Conservation (phyloP, 176 grass and related monocot species). For the Aegilops longissima region DNA sequence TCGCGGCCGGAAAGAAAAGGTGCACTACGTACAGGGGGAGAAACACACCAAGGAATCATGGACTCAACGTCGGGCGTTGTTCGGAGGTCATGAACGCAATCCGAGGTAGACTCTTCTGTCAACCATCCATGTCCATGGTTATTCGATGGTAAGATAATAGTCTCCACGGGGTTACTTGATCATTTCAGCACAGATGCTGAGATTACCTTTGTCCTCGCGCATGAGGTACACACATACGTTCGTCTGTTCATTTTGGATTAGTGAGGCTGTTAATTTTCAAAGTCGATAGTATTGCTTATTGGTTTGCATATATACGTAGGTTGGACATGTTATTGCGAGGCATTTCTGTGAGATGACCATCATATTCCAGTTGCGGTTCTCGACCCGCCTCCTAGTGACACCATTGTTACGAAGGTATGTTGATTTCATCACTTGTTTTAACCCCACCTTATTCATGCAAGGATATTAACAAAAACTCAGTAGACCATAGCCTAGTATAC, state of each 20-base stretch:
- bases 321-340: background rate
- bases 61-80: too few relatives aligned
- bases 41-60: background rate
- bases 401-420: background rate
- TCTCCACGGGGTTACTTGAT: background rate
- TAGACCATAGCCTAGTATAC: background rate
- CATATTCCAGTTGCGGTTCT: background rate
- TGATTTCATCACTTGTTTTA: background rate
- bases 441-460: background rate
- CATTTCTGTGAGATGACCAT: background rate
- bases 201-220: background rate
- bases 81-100: too few relatives aligned
- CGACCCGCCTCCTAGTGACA: background rate
- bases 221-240: background rate
- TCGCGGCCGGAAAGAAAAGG: too few relatives aligned
- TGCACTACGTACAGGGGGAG: background rate
- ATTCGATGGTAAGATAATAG: background rate
- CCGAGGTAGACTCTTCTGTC: background rate
- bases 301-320: background rate
- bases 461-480: background rate
- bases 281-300: background rate
- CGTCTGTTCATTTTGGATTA: background rate
- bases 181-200: background rate
- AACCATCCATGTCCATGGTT: background rate
- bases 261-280: background rate